Evolutionary conservation across 2,329 filamentous ascomycete species (phyloP).

Genomic region (Verticillium longisporum): DNA sequence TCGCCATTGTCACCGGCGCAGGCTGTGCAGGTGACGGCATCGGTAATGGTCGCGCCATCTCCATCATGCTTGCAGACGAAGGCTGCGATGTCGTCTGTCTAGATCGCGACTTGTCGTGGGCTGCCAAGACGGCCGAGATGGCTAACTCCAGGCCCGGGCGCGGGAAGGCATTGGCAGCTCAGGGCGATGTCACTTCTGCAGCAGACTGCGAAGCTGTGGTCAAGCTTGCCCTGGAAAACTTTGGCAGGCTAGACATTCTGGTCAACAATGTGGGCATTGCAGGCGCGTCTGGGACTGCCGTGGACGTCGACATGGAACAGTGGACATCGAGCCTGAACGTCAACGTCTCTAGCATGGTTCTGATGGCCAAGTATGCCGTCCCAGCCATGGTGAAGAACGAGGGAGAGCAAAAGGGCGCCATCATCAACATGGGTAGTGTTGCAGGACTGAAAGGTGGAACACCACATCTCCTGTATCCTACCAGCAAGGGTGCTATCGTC

Average conservation of each 20-base stretch:
- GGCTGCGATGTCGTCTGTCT: conserved; percentile 53
- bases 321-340: conserved; percentile 50
- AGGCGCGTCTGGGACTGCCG: conserved; percentile 51
- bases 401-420: conserved; percentile 37
- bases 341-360: conserved; percentile 13
- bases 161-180: conserved; percentile 32
- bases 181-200: conserved; percentile 49
- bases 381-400: conserved; percentile 32
- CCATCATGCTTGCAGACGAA: conserved; percentile 52
- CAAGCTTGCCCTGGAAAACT: conserved; percentile 33
- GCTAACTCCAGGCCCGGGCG: conserved; percentile 28
- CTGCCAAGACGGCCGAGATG: conserved; percentile 47
- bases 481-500: conserved; percentile 33
- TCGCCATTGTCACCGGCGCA: conserved; percentile 52
- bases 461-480: conserved; percentile 30
- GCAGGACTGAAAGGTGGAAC: conserved; percentile 42
- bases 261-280: conserved; percentile 59
- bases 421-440: conserved; percentile 58
- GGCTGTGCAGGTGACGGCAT: conserved; percentile 49
- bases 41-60: conserved; percentile 52
- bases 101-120: conserved; percentile 42
- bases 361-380: conserved; percentile 11
- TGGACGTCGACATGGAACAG: conserved; percentile 50
- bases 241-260: conserved; percentile 54
- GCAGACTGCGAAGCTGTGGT: conserved; percentile 40